These are phyloP conservation scores for Pseudoscleropodium purum DNA, from an alignment of 225 moss, liverwort and hornwort species.

Conservation along the genomic window DNA sequence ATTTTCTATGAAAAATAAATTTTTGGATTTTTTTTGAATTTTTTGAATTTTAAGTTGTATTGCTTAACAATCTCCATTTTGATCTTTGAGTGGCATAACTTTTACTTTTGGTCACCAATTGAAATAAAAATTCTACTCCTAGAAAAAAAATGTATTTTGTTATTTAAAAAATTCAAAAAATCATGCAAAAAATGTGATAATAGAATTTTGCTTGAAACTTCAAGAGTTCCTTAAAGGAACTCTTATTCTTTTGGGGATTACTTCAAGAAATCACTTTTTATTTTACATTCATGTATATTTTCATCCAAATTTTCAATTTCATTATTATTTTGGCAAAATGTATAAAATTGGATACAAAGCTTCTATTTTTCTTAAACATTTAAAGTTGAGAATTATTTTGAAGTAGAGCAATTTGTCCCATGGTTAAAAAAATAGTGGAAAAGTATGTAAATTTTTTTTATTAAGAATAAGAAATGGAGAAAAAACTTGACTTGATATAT, in stretches of 20 bases:
- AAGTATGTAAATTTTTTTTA: no score
- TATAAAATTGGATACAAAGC: neutral
- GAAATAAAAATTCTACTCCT: neutral
- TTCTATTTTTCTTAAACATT: neutral
- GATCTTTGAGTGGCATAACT: accelerated
- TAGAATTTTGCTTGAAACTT: neutral
- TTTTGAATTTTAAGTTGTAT: neutral
- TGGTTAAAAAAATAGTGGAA: neutral
- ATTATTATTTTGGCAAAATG: accelerated
- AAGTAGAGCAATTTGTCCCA: neutral
- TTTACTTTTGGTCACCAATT: neutral
- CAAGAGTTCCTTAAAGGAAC: neutral
- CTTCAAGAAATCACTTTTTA: neutral
- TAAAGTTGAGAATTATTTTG: neutral
- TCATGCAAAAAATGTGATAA: neutral
- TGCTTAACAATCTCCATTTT: neutral
- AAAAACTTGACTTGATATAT: neutral
- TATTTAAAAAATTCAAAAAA: neutral
- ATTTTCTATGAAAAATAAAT: no score
- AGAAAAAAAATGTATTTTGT: accelerated
- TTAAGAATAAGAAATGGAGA: no score
- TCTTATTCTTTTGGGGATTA: neutral
- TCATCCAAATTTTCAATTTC: neutral
- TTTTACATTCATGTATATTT: neutral
- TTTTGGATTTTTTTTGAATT: no score